Conservation (phyloP, 257 asterid genomes). For the Solanum chaucha region DNA sequence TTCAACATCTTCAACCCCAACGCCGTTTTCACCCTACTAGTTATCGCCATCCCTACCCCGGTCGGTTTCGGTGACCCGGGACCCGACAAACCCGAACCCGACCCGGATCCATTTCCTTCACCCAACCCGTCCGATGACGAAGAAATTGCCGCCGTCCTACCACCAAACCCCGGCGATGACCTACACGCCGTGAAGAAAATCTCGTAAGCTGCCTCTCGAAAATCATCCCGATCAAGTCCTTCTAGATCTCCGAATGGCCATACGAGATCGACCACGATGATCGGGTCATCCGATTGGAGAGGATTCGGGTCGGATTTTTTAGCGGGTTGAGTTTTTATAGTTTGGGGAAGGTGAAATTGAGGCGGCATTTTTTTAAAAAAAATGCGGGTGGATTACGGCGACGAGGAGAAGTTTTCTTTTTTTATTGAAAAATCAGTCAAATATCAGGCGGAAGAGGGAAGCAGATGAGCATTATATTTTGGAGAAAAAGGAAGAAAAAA, state of each 20-base stretch:
- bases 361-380: neutral
- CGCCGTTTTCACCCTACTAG: conserved; percentile 76
- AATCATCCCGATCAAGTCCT: conserved; percentile 53
- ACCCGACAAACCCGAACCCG: conserved; percentile 15
- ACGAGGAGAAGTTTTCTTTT: neutral
- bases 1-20: conserved; percentile 77
- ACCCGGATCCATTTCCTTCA: conserved; percentile 33
- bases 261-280: conserved; percentile 4
- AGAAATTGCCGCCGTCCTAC: conserved; percentile 25
- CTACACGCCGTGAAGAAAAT: conserved; percentile 93
- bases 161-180: conserved; percentile 86
- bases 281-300: neutral
- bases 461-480: conserved; percentile 21
- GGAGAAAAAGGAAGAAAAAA: neutral
- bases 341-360: neutral
- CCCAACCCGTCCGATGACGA: conserved; percentile 27
- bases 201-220: conserved; percentile 84
- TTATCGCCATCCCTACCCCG: conserved; percentile 94
- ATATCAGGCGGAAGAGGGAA: conserved; percentile 23
- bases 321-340: conserved; percentile 2
- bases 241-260: conserved; percentile 53
- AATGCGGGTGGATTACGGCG: neutral
- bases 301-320: conserved; percentile 8
- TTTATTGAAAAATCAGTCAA: neutral
- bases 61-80: conserved; percentile 40